A percentile compares a stretch with the other conserved stretches of the same genome.
These are phyloP conservation scores for Myxozyma mucilagina DNA, from an alignment of 805 yeast genomes.

Conservation along the genomic window DNA sequence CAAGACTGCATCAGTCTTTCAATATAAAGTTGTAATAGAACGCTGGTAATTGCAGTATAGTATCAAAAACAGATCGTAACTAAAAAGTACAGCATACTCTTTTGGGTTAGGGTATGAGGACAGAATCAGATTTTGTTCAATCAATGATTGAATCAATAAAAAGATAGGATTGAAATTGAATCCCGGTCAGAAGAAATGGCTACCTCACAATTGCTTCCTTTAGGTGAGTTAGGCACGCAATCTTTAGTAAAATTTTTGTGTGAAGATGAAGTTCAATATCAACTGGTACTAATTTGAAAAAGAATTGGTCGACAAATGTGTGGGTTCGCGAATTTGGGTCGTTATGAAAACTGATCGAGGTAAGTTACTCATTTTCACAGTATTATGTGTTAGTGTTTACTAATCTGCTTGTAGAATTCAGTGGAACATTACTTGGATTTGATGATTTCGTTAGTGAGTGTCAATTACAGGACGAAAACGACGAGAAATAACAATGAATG, in stretches of 20 bases:
- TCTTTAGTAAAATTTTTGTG: not conserved
- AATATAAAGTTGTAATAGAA: too few species aligned
- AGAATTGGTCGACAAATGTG: constrained; percentile 83
- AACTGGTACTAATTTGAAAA: constrained; percentile 46
- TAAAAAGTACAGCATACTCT: too few species aligned
- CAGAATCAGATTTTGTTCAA: too few species aligned
- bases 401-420: constrained; percentile 55
- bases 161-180: not conserved
- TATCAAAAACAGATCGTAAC: too few species aligned
- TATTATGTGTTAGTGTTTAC: not conserved
- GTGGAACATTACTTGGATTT: constrained; percentile 87
- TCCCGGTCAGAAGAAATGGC: constrained; percentile 12
- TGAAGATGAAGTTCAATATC: not conserved
- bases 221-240: constrained; percentile 14
- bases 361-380: constrained; percentile 23
- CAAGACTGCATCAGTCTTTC: too few species aligned
- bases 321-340: constrained; percentile 78
- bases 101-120: too few species aligned
- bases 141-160: not conserved
- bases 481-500: not conserved
- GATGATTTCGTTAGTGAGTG: constrained; percentile 81
- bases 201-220: constrained; percentile 31
- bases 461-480: not conserved
- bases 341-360: constrained; percentile 54
- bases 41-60: too few species aligned